phyloP scores from a whole-genome alignment of 2,329 filamentous ascomycete genomes.

The Pseudodiploospora longispora region DNA sequence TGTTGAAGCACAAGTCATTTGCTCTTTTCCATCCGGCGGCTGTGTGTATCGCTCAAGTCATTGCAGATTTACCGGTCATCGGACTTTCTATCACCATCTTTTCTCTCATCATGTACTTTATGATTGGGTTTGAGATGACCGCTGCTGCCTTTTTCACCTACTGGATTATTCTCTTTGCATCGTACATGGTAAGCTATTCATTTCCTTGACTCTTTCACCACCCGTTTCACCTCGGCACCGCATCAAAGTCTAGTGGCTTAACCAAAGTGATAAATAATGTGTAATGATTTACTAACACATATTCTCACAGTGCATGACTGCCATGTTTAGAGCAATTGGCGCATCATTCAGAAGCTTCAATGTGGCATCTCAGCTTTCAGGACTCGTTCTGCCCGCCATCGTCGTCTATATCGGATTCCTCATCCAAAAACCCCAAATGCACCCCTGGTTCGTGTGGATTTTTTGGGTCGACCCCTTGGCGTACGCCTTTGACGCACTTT shows the following conservation, averaged over 20 bases:
- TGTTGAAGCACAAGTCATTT: constrained; percentile 51
- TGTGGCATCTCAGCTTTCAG: constrained; percentile 49
- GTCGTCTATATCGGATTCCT: constrained; percentile 59
- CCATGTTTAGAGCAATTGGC: constrained; percentile 47
- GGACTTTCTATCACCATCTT: constrained; percentile 52
- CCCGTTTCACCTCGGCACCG: no score
- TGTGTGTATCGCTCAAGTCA: constrained; percentile 49
- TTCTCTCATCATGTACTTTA: constrained; percentile 53
- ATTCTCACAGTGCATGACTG: constrained; percentile 41
- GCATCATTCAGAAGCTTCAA: constrained; percentile 50
- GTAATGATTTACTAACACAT: constrained; percentile 8
- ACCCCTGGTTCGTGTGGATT: constrained; percentile 55
- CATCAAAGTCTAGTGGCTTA: no score
- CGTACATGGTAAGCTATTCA: constrained; percentile 36
- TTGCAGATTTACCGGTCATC: constrained; percentile 47
- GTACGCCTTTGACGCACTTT: constrained; percentile 60
- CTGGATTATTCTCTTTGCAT: constrained; percentile 44
- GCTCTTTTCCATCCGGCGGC: constrained; percentile 50
- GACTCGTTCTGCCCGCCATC: constrained; percentile 39
- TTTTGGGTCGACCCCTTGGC: constrained; percentile 60
- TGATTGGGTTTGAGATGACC: constrained; percentile 46
- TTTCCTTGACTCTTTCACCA: no score
- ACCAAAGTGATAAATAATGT: no score
- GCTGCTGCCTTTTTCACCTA: constrained; percentile 55
- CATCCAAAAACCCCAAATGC: constrained; percentile 54